phyloP scores from a whole-genome alignment of 1,139 yeast species.

The Kodamaea plutei region DNA sequence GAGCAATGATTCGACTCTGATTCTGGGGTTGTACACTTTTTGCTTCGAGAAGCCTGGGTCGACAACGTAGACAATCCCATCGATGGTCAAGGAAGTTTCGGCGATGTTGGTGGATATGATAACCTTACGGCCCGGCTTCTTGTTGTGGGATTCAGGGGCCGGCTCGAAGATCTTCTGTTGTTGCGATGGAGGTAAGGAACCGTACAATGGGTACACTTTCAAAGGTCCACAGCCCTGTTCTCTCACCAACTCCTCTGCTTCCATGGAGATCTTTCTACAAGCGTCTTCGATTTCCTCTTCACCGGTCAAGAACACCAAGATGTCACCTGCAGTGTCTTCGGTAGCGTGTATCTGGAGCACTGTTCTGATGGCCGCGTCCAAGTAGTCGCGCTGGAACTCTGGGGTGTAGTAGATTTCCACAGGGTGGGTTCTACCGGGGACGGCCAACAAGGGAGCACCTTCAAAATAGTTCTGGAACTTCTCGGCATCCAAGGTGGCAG shows the following conservation, averaged over 20 bases:
- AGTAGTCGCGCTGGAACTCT: conserved; percentile 89
- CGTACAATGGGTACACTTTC: conserved; percentile 87
- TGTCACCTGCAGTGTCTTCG: conserved; percentile 83
- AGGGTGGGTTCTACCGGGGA: conserved; percentile 97
- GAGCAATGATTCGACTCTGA: conserved; percentile 87
- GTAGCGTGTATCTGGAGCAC: conserved; percentile 96
- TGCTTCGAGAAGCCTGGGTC: conserved; percentile 98
- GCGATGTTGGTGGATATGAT: conserved; percentile 96
- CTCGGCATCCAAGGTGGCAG: conserved; percentile 96
- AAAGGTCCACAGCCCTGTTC: conserved; percentile 90
- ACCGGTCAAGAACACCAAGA: conserved; percentile 85
- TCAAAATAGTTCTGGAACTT: conserved; percentile 88
- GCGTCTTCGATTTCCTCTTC: conserved; percentile 99
- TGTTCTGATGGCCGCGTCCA: conserved; percentile 92
- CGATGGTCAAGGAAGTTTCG: conserved; percentile 95
- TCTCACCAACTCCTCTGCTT: conserved; percentile 81
- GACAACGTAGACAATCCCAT: conserved; percentile 94
- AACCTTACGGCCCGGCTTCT: conserved; percentile 89
- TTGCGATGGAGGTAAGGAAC: conserved; percentile 92
- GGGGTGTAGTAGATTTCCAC: conserved; percentile 97
- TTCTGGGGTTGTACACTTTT: conserved; percentile 94
- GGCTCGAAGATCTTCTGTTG: conserved; percentile 92
- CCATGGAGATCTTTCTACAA: conserved; percentile 79
- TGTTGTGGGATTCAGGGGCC: conserved; percentile 71
- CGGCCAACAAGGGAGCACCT: conserved; percentile 90